These are phyloP conservation scores for Antrodiella citrinella DNA, from an alignment of 768 basidiomycete species.

Conservation along the genomic window DNA sequence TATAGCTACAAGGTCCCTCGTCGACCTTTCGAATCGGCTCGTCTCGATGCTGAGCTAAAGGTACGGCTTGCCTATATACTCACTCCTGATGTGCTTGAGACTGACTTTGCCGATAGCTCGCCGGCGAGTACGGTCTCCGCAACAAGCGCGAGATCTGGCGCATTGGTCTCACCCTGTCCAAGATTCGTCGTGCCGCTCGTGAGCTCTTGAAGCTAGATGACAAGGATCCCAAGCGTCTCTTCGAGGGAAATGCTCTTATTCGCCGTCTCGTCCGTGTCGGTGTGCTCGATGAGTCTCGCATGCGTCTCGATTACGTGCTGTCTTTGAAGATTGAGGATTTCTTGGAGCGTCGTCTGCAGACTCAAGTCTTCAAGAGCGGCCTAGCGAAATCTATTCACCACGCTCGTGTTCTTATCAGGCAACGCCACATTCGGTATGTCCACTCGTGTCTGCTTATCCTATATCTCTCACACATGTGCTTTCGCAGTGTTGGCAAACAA, in stretches of 20 bases:
- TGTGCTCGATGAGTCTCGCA: slow-evolving; percentile 97
- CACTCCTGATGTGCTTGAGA: not conserved
- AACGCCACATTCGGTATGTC: slow-evolving; percentile 92
- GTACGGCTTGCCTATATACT: slow-evolving; percentile 35
- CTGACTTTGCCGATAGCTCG: slow-evolving; percentile 62
- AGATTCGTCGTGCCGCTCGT: slow-evolving; percentile 99
- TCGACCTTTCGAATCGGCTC: slow-evolving; percentile 93
- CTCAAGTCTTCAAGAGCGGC: slow-evolving; percentile 98
- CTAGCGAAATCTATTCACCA: slow-evolving; percentile 98
- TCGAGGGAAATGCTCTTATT: slow-evolving; percentile 98
- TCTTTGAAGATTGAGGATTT: slow-evolving; percentile 99
- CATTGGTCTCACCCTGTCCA: slow-evolving; percentile 94
- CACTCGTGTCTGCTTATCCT: not conserved
- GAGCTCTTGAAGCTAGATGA: slow-evolving; percentile 99
- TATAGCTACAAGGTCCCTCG: slow-evolving; percentile 97
- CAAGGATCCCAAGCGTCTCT: slow-evolving; percentile 99
- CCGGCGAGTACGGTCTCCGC: slow-evolving; percentile 98
- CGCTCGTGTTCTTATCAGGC: slow-evolving; percentile 95
- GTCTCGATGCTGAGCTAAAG: slow-evolving; percentile 99
- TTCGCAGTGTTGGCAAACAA: slow-evolving; percentile 89
- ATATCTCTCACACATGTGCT: slow-evolving; percentile 3
- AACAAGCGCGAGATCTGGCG: slow-evolving; percentile 99
- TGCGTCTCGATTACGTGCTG: slow-evolving; percentile 99
- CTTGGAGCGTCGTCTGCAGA: slow-evolving; percentile 98
- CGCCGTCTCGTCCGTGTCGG: slow-evolving; percentile 96